These are phyloP conservation scores for Saccharomycopsis sp. DNA, from an alignment of 805 yeast genomes.

Conservation along the genomic window DNA sequence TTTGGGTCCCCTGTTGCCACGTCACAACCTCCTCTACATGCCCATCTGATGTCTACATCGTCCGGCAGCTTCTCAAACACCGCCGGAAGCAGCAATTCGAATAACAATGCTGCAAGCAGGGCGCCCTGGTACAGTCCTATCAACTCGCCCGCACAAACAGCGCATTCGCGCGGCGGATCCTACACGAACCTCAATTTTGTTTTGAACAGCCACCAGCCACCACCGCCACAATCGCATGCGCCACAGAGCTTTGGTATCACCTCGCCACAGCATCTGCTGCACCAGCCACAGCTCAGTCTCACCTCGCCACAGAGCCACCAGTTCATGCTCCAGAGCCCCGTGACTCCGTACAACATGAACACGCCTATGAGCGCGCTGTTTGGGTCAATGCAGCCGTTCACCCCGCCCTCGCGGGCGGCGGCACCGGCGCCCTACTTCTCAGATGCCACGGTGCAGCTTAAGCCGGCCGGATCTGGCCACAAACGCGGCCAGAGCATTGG, in stretches of 20 bases:
- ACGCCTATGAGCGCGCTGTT: not conserved
- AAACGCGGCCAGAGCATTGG: conserved; percentile 22
- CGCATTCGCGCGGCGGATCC: conserved; percentile 3
- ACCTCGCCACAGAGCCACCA: not conserved
- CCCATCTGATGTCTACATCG: conserved; percentile 5
- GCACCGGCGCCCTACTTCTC: conserved; percentile 3
- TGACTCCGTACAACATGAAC: not conserved
- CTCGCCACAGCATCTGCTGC: conserved; percentile 10
- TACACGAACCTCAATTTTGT: not conserved
- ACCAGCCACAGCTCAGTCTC: conserved; percentile 14
- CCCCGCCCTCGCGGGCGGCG: conserved; percentile 1
- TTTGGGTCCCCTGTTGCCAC: not conserved
- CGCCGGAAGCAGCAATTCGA: not conserved
- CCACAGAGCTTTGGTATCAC: too few relatives aligned
- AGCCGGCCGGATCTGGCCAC: conserved; percentile 8
- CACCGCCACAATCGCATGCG: conserved; percentile 1
- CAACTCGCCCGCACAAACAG: conserved; percentile 12
- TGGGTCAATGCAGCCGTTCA: not conserved
- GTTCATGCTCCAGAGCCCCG: not conserved
- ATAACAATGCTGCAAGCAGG: not conserved
- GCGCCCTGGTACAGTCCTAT: conserved; percentile 16
- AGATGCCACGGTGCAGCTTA: not conserved
- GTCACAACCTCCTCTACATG: not conserved
- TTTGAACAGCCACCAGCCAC: not conserved
- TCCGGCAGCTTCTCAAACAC: not conserved